Percentiles rank a stretch among this genome's conserved stretches.
These are phyloP conservation scores for Melaleuca quinquenervia DNA, from an alignment of 345 rosid species.

Conservation along the genomic window DNA sequence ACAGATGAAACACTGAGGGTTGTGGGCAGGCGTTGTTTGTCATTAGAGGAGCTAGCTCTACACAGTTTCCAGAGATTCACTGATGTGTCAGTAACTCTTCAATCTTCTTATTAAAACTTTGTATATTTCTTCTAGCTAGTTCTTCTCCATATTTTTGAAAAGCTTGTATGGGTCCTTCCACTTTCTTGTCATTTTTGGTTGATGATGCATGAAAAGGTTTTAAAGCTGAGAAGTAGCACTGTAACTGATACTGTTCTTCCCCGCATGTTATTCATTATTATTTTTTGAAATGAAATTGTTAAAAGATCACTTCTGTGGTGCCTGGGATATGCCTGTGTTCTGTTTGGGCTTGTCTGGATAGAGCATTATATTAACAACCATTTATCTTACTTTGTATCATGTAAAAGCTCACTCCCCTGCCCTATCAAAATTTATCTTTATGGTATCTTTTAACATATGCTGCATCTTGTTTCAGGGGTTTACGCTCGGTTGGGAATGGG, in stretches of 20 bases:
- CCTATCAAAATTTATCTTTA: background rate
- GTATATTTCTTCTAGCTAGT: background rate
- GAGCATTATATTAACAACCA: background rate
- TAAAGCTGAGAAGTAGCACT: background rate
- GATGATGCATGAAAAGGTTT: background rate
- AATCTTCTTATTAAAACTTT: background rate
- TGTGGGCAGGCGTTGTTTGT: slow-evolving; percentile 53
- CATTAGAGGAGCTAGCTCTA: slow-evolving; percentile 68
- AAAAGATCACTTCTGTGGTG: background rate
- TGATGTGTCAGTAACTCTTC: slow-evolving; percentile 44
- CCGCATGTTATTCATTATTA: background rate
- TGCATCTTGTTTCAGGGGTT: slow-evolving; percentile 54
- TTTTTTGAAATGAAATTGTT: background rate
- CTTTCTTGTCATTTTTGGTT: background rate
- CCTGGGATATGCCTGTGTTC: background rate
- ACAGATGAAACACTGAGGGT: slow-evolving; percentile 60
- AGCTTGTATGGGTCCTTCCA: background rate
- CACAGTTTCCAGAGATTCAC: slow-evolving; percentile 69
- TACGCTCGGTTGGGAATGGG: slow-evolving; percentile 60
- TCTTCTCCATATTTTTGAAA: background rate
- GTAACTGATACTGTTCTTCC: background rate
- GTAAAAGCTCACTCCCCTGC: background rate
- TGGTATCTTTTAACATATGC: background rate
- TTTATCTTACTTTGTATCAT: background rate
- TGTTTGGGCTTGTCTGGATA: background rate